phyloP scores from a whole-genome alignment of 2,329 filamentous ascomycete genomes.

The Talaromyces sp. region DNA sequence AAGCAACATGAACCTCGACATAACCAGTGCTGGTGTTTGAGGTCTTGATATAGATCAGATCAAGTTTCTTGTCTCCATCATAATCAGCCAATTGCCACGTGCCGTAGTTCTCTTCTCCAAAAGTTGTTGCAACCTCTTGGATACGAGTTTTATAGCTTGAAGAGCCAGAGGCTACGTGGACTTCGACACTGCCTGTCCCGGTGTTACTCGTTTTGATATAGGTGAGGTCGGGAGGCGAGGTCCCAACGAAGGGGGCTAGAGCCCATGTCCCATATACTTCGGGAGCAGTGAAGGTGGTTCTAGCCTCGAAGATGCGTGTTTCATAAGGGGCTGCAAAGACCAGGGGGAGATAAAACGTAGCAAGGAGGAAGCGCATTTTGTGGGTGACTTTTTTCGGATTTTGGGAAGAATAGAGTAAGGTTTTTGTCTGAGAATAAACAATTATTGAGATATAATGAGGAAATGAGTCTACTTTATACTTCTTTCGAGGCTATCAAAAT shows the following conservation, averaged over 20 bases:
- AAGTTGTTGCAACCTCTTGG: slow-evolving; percentile 62
- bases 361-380: neutral
- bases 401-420: neutral
- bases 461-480: neutral
- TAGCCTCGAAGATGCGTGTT: neutral
- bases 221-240: slow-evolving; percentile 6
- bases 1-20: slow-evolving; percentile 15
- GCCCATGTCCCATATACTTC: neutral
- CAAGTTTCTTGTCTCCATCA: slow-evolving; percentile 13
- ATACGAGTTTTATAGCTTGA: slow-evolving; percentile 47
- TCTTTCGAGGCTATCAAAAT: neutral
- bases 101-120: slow-evolving; percentile 18
- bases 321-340: neutral
- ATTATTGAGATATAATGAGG: neutral
- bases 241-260: neutral
- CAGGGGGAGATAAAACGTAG: neutral
- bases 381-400: neutral
- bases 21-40: slow-evolving; percentile 14
- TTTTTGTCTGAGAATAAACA: neutral
- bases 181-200: slow-evolving; percentile 16
- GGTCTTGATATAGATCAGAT: slow-evolving; percentile 16
- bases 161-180: slow-evolving; percentile 13
- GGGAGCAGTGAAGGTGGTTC: neutral
- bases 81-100: slow-evolving; percentile 13
- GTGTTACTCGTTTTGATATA: slow-evolving; percentile 16